Conservation (phyloP, 768 basidiomycete genomes). For the Hysterangium stoloniferum region DNA sequence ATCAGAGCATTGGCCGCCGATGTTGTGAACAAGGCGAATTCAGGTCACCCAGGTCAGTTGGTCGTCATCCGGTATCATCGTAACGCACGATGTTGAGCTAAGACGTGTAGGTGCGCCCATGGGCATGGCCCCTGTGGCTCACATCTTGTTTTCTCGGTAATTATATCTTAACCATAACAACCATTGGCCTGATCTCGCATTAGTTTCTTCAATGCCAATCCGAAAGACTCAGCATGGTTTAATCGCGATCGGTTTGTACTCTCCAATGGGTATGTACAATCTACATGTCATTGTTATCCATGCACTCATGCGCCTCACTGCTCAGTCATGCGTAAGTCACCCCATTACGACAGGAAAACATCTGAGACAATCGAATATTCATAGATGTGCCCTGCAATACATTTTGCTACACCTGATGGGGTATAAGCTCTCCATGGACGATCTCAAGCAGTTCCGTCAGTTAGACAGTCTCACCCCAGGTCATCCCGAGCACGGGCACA, state of each 20-base stretch:
- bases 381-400: conserved; percentile 89
- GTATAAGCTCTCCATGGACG: conserved; percentile 87
- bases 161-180: conserved; percentile 5
- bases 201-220: conserved; percentile 84
- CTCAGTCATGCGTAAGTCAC: conserved; percentile 65
- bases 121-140: conserved; percentile 85
- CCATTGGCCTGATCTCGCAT: conserved; percentile 10
- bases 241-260: conserved; percentile 96
- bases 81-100: conserved; percentile 12
- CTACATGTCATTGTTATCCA: not conserved
- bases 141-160: conserved; percentile 72
- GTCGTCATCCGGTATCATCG: not conserved
- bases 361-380: conserved; percentile 10
- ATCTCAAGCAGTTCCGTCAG: conserved; percentile 91
- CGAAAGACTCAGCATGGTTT: conserved; percentile 86
- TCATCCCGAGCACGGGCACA: conserved; percentile 76
- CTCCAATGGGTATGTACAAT: conserved; percentile 75
- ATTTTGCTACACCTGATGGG: conserved; percentile 86
- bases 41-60: conserved; percentile 76
- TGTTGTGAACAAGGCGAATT: conserved; percentile 82
- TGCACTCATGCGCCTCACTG: conserved; percentile 15
- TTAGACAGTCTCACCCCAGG: conserved; percentile 86
- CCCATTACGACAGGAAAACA: not conserved
- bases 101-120: conserved; percentile 77
- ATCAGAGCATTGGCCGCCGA: conserved; percentile 73